A percentile compares a stretch with the other conserved stretches of the same genome.
Conservation (phyloP, 176 grass and related monocot species). For the Canna indica region DNA sequence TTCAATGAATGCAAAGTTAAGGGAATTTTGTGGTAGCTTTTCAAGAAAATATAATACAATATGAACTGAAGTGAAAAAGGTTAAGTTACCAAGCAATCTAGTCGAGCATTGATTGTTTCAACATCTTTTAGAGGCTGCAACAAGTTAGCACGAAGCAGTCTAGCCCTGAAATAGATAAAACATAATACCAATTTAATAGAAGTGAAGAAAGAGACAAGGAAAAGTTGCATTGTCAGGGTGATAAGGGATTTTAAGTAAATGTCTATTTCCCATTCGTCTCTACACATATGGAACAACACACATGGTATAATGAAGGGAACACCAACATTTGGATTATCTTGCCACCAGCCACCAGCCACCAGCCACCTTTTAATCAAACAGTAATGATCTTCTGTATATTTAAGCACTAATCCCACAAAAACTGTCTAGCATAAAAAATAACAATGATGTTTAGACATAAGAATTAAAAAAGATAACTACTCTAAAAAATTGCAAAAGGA, state of each 20-base stretch:
- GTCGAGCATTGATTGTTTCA: conserved; percentile 81
- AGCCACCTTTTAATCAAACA: not conserved
- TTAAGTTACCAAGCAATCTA: conserved; percentile 82
- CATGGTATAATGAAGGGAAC: not conserved
- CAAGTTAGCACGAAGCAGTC: conserved; percentile 90
- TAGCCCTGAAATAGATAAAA: conserved; percentile 48
- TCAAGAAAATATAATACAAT: not conserved
- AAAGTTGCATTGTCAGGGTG: not conserved
- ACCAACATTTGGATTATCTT: not conserved
- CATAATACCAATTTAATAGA: not conserved
- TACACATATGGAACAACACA: not conserved
- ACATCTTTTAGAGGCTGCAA: conserved; percentile 86
- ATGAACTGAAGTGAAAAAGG: conserved; percentile 1
- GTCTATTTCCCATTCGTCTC: not conserved
- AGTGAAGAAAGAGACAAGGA: not conserved
- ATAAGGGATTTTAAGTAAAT: not conserved
- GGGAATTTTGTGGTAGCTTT: not conserved
- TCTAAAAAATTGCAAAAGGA: no score
- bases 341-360: no score
- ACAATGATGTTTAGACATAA: no score
- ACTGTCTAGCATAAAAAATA: no score
- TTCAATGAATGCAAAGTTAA: not conserved
- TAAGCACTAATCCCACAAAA: no score
- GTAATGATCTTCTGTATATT: not conserved
- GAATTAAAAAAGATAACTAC: no score